A percentile compares a stretch with the other conserved stretches of the same genome.
Conservation (phyloP, 805 yeast species). For the Ogataea degrootiae region DNA sequence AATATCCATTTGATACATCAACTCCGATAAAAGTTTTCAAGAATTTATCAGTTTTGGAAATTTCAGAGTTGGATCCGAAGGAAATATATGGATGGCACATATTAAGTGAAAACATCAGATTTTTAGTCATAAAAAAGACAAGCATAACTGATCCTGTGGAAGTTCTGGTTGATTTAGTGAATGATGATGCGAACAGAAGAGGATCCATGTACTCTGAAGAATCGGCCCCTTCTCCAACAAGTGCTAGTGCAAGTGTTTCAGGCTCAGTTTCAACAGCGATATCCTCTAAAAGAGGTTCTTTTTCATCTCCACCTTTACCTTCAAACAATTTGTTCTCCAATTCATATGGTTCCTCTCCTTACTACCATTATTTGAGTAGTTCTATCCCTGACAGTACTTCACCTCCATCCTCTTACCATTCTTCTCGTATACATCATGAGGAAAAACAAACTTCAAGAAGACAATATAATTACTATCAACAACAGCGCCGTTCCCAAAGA, state of each 20-base stretch:
- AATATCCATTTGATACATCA: slow-evolving; percentile 66
- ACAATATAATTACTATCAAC: slow-evolving; percentile 23
- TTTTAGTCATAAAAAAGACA: slow-evolving; percentile 48
- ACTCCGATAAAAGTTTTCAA: slow-evolving; percentile 61
- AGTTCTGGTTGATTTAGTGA: slow-evolving; percentile 45
- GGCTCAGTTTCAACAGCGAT: slow-evolving; percentile 19
- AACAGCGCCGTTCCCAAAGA: slow-evolving; percentile 12
- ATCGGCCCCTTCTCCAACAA: slow-evolving; percentile 9
- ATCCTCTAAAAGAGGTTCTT: slow-evolving; percentile 18
- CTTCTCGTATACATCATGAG: slow-evolving; percentile 11
- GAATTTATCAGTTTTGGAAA: slow-evolving; percentile 56
- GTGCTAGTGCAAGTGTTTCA: slow-evolving; percentile 9
- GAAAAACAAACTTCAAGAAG: slow-evolving; percentile 21
- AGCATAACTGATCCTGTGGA: slow-evolving; percentile 50
- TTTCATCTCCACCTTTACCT: slow-evolving; percentile 16
- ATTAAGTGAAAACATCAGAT: slow-evolving; percentile 49
- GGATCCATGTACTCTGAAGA: slow-evolving; percentile 22
- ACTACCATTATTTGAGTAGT: slow-evolving; percentile 23
- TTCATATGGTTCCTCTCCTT: slow-evolving; percentile 18
- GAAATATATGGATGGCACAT: slow-evolving; percentile 64
- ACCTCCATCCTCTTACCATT: slow-evolving; percentile 15
- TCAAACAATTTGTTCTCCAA: slow-evolving; percentile 6
- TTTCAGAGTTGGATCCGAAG: slow-evolving; percentile 56
- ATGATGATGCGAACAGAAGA: slow-evolving; percentile 40
- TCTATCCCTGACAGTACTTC: slow-evolving; percentile 23